Evolutionary conservation across 1,284 basidiomycete genomes (phyloP), one percentile per base, ranked within the genome.

Genomic region (Pterulicium gracile): DNA sequence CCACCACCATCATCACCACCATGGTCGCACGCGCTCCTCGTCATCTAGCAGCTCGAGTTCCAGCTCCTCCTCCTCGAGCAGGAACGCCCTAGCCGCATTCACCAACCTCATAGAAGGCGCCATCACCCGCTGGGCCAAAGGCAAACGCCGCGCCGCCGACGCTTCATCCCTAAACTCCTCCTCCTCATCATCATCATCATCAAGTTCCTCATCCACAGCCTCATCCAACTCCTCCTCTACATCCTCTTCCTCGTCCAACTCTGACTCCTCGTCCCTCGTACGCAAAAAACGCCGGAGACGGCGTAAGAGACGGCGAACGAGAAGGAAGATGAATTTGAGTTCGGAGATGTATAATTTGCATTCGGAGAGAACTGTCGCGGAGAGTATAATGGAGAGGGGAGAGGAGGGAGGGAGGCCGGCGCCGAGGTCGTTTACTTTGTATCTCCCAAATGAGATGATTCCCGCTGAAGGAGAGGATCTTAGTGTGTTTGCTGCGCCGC

Each of bases 101-200:
- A 68, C 73, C 32, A 64, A 72, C 3, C 64, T 77, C 21, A 65
- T 78, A 14, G 76, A 79, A 49, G 61, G 66, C 22, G 75, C 76
- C 14, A 75, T 79, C 42, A 60, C 72, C 35, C 65, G 73, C 45
- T 79, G 76, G 76, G 73, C 74, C 20, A 62, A 66, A 46, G 61
- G 66, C 45, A 61, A 62, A 42, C n/a, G 10, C 27, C 10, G 27
- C 27, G 27, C 27, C 7, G 7, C 27, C 10, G 7, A 7, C 7
- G 27, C 7, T 32, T 10, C 27, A 10, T 60, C 64, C 32, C 59
- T 65, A 18, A 60, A 55, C 44, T 62, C 62, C 1, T 68, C 67
- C 4, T 58, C 62, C 14, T 65, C 66, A 0, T 63, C 62, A 0
- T 63, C 62, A 3, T 47, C 45, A 20, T 57, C 59, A 2, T 56